phyloP scores from a whole-genome alignment of 176 grass and related monocot species.

The Raddia distichophylla region DNA sequence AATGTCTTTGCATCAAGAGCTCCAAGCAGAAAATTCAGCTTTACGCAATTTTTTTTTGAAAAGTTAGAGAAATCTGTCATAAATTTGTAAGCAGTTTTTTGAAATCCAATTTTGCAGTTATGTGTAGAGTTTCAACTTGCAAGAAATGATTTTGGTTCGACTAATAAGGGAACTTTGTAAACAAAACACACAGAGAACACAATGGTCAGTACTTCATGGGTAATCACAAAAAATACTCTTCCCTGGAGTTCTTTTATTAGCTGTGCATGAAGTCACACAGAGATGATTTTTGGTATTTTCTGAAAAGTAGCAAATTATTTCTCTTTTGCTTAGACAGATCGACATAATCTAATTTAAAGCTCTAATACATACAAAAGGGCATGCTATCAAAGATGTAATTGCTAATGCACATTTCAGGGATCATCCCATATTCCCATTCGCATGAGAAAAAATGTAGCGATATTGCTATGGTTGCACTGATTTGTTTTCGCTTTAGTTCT shows the following conservation, averaged over 20 bases:
- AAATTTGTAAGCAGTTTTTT: constrained; percentile 2
- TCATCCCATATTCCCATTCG: no score
- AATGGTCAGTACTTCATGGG: neutral
- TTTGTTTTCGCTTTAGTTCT: neutral
- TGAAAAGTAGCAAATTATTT: neutral
- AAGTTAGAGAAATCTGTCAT: no score
- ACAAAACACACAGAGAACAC: neutral
- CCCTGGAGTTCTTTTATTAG: neutral
- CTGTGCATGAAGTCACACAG: neutral
- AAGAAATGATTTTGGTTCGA: neutral
- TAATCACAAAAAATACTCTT: neutral
- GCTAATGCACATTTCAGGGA: neutral
- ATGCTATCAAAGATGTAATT: neutral
- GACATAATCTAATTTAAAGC: neutral
- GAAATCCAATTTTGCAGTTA: neutral
- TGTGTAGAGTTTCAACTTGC: neutral
- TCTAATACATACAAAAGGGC: neutral
- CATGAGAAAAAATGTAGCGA: neutral
- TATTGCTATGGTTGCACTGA: neutral
- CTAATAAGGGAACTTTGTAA: neutral
- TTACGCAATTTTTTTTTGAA: neutral
- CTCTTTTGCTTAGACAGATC: neutral
- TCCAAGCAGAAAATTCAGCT: neutral
- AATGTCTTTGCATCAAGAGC: neutral
- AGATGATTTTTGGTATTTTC: neutral